Evolutionary conservation across 345 rosid species (phyloP).

Genomic region (Heritiera fomes): DNA sequence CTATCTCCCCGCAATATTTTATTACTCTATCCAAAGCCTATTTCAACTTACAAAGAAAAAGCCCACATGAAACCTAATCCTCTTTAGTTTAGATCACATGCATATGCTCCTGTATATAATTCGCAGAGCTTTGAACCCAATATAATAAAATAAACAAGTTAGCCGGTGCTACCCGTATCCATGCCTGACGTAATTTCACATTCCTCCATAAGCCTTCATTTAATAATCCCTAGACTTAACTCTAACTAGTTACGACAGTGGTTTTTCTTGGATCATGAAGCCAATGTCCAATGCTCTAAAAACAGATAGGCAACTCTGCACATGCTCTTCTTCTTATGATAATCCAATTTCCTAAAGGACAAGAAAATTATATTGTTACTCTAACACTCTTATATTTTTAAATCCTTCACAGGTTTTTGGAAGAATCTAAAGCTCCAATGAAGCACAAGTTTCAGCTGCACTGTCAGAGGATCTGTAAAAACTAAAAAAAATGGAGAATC

Average conservation of each 20-base stretch:
- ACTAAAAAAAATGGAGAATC: constrained; percentile 9
- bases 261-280: constrained; percentile 28
- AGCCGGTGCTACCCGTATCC: constrained; percentile 22
- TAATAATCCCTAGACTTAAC: constrained; percentile 21
- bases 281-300: background rate
- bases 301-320: background rate
- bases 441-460: constrained; percentile 22
- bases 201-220: constrained; percentile 14
- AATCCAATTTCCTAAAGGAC: background rate
- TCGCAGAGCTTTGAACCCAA: constrained; percentile 21
- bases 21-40: constrained; percentile 33
- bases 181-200: constrained; percentile 21
- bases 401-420: constrained; percentile 46
- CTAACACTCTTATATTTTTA: constrained; percentile 4
- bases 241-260: constrained; percentile 17
- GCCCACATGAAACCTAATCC: constrained; percentile 70
- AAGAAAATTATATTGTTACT: background rate
- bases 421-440: constrained; percentile 60
- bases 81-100: constrained; percentile 47
- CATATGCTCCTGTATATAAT: constrained; percentile 41
- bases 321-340: background rate
- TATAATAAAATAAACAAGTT: constrained; percentile 19
- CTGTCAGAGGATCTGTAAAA: constrained; percentile 13
- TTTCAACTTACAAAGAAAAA: constrained; percentile 34
- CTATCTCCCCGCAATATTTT: constrained; percentile 14